Evolutionary conservation across 352 stramenopile species (phyloP).

Genomic region (Pythium oligandrum): DNA sequence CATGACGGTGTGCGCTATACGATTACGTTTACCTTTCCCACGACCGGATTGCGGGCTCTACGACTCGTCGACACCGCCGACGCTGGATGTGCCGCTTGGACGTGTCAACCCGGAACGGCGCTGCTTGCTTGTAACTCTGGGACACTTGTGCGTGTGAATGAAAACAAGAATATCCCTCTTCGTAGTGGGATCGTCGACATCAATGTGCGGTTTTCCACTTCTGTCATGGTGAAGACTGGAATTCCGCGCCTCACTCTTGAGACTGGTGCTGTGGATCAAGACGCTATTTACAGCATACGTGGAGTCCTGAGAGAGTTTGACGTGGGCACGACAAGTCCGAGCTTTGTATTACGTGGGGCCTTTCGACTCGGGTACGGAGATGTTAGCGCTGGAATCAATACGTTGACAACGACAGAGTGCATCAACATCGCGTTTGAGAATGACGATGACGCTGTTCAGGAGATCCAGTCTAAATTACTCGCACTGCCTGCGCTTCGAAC

Average conservation of each 20-base stretch:
- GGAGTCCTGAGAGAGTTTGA: constrained; percentile 55
- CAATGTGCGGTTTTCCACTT: constrained; percentile 41
- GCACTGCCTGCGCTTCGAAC: constrained; percentile 43
- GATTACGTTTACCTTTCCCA: constrained; percentile 48
- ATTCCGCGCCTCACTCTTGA: constrained; percentile 30
- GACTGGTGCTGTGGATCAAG: constrained; percentile 23
- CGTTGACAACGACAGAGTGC: constrained; percentile 39
- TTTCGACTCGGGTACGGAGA: constrained; percentile 65
- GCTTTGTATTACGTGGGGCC: constrained; percentile 29
- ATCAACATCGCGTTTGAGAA: constrained; percentile 36
- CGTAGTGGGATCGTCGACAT: constrained; percentile 43
- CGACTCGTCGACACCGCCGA: constrained; percentile 16
- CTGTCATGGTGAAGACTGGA: constrained; percentile 32
- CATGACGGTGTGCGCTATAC: constrained; percentile 45
- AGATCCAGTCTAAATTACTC: constrained; percentile 32
- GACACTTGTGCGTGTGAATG: constrained; percentile 36
- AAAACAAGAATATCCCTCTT: constrained; percentile 32
- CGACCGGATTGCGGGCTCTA: constrained; percentile 38
- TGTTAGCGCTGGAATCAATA: constrained; percentile 17
- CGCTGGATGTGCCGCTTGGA: constrained; percentile 27
- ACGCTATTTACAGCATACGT: constrained; percentile 37
- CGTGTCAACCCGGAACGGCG: constrained; percentile 16
- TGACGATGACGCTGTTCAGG: constrained; percentile 37
- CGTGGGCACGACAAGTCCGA: constrained; percentile 43
- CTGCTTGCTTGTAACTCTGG: constrained; percentile 26